Evolutionary conservation across 495 filamentous ascomycete species (phyloP).

Genomic region (Penicillium salamii): DNA sequence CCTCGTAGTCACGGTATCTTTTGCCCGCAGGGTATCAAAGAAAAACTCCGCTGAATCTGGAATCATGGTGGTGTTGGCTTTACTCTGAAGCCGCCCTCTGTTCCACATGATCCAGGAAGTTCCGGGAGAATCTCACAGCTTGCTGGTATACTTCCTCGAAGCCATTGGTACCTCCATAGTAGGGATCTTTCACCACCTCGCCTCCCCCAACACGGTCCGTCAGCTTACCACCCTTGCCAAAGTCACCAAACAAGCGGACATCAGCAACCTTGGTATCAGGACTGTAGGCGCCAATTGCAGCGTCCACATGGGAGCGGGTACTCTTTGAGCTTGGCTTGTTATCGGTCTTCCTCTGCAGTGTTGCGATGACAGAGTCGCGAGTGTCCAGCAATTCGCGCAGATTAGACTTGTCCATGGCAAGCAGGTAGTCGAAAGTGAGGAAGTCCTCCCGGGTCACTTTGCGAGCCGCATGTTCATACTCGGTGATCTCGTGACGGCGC

Average conservation of each 20-base stretch:
- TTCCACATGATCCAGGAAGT: constrained; percentile 58
- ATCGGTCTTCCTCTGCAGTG: constrained; percentile 37
- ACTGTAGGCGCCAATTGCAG: constrained; percentile 30
- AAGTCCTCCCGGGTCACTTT: constrained; percentile 74
- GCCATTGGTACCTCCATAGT: constrained; percentile 80
- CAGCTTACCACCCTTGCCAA: constrained; percentile 64
- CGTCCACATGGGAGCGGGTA: constrained; percentile 25
- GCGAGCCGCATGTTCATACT: constrained; percentile 75
- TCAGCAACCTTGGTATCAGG: constrained; percentile 39
- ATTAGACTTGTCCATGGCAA: constrained; percentile 93
- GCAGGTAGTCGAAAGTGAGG: constrained; percentile 80
- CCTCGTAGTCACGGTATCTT: not conserved
- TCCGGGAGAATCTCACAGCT: constrained; percentile 71
- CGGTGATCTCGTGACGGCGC: constrained; percentile 64
- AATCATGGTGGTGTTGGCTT: not conserved
- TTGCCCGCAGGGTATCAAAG: constrained; percentile 13
- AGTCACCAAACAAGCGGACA: constrained; percentile 84
- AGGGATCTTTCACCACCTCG: constrained; percentile 83
- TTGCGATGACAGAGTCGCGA: constrained; percentile 49
- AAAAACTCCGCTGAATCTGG: not conserved
- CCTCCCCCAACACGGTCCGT: constrained; percentile 67
- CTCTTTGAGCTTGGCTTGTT: constrained; percentile 24
- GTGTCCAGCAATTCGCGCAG: constrained; percentile 63
- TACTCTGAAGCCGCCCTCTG: constrained; percentile 11
- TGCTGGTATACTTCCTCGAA: constrained; percentile 89